A percentile compares a stretch with the other conserved stretches of the same genome.
These are phyloP conservation scores for Multifurca ochricompacta DNA, from an alignment of 768 basidiomycete genomes.

Conservation along the genomic window DNA sequence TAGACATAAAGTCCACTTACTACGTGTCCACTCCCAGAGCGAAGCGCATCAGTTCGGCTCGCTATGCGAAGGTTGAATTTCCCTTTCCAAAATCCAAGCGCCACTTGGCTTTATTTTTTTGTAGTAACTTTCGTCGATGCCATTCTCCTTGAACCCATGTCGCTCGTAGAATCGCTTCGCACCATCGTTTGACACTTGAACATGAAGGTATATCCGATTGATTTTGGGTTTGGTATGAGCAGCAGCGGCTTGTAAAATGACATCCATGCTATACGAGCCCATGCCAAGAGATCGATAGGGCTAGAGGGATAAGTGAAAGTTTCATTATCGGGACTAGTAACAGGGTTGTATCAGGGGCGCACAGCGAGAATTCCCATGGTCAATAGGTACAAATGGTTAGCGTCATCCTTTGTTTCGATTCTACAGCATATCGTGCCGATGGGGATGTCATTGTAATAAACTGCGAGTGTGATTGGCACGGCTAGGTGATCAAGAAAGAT, in stretches of 20 bases:
- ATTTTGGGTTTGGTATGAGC: conserved; percentile 54
- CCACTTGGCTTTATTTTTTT: conserved; percentile 80
- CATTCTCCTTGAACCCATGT: conserved; percentile 69
- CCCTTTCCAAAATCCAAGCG: conserved; percentile 80
- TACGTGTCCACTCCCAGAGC: not conserved
- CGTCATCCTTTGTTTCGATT: conserved; percentile 57
- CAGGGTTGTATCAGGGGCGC: conserved; percentile 26
- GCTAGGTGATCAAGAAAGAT: conserved; percentile 1
- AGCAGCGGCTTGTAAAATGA: conserved; percentile 56
- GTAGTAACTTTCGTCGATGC: conserved; percentile 70
- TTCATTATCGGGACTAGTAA: not conserved
- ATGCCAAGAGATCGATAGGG: conserved; percentile 78
- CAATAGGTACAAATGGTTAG: conserved; percentile 69
- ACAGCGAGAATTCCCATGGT: conserved; percentile 90
- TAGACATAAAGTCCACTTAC: conserved; percentile 10
- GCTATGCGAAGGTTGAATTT: conserved; percentile 24
- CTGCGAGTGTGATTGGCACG: conserved; percentile 32
- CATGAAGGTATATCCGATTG: conserved; percentile 71
- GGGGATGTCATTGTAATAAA: conserved; percentile 90
- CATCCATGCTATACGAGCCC: conserved; percentile 64
- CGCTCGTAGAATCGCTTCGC: conserved; percentile 80
- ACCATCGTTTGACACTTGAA: conserved; percentile 71
- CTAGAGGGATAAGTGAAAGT: conserved; percentile 31
- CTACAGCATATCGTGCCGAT: conserved; percentile 85
- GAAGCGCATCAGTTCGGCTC: not conserved